Percentiles rank a stretch among this genome's conserved stretches.
Evolutionary conservation across 164 flowering plant genomes (phyloP).

Genomic region (Magnolia kwangsiensis): DNA sequence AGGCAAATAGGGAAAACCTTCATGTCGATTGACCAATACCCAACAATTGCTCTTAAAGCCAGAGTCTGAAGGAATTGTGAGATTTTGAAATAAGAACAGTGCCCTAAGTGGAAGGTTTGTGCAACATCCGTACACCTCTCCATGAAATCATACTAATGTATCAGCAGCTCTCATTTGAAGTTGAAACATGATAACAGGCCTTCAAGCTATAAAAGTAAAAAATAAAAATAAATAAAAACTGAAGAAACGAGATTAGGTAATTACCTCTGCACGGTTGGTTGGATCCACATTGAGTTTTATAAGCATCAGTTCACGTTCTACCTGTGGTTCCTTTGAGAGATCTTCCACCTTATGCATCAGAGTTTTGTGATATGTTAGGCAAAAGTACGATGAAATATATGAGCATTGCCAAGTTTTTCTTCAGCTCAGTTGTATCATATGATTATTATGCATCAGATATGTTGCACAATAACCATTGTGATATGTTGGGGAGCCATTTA

Average conservation of each 20-base stretch:
- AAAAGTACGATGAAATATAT: neutral
- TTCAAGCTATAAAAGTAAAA: neutral
- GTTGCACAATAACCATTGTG: neutral
- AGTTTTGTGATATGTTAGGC: neutral
- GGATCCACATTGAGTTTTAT: slow-evolving; percentile 75
- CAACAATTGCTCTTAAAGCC: no score
- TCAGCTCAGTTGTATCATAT: neutral
- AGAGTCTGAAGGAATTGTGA: no score
- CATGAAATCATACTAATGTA: no score
- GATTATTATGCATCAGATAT: neutral
- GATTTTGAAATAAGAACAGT: no score
- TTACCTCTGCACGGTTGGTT: slow-evolving; percentile 63
- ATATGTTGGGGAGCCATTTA: no score
- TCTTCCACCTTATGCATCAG: slow-evolving; percentile 65
- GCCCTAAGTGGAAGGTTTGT: no score
- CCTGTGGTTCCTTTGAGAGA: slow-evolving; percentile 84
- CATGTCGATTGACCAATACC: no score
- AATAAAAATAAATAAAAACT: neutral
- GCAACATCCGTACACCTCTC: no score
- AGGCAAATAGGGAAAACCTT: no score
- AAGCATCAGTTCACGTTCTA: slow-evolving; percentile 96
- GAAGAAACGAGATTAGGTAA: neutral
- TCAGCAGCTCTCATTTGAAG: neutral
- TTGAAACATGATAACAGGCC: neutral
- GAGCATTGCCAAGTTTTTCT: neutral